phyloP scores from a whole-genome alignment of 2,329 filamentous ascomycete genomes.

The Pseudogymnoascus sp. region DNA sequence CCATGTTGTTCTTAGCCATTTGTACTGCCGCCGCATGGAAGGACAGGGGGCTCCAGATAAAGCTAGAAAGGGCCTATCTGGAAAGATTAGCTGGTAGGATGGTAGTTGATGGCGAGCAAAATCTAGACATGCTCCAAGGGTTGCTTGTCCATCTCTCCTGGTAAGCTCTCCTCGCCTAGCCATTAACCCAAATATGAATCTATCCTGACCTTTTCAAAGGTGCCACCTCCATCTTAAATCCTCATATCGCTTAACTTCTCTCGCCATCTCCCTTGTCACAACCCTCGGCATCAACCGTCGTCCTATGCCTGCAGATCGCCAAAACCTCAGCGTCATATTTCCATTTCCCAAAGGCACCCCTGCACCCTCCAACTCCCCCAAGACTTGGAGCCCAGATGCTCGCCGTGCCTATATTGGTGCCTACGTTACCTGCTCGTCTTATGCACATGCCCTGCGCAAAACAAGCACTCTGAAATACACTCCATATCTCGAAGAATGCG shows the following conservation, averaged over 20 bases:
- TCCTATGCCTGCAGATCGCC: background rate
- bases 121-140: slow-evolving; percentile 12
- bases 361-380: background rate
- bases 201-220: slow-evolving; percentile 5
- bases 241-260: slow-evolving; percentile 3
- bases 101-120: slow-evolving; percentile 12
- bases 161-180: background rate
- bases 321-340: background rate
- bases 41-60: slow-evolving; percentile 6
- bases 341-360: background rate
- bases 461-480: slow-evolving; percentile 3
- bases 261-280: slow-evolving; percentile 11
- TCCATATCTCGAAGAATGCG: slow-evolving; percentile 12
- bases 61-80: slow-evolving; percentile 9
- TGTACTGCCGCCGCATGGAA: background rate
- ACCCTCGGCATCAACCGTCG: slow-evolving; percentile 5
- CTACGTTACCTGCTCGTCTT: slow-evolving; percentile 11
- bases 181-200: background rate
- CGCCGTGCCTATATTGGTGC: slow-evolving; percentile 12
- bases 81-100: background rate
- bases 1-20: slow-evolving; percentile 9
- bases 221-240: slow-evolving; percentile 13
- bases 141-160: slow-evolving; percentile 11
- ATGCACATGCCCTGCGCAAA: slow-evolving; percentile 1
- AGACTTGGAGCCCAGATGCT: slow-evolving; percentile 10